These are phyloP conservation scores for Amyloporia xantha DNA, from an alignment of 768 basidiomycete species.

Conservation along the genomic window DNA sequence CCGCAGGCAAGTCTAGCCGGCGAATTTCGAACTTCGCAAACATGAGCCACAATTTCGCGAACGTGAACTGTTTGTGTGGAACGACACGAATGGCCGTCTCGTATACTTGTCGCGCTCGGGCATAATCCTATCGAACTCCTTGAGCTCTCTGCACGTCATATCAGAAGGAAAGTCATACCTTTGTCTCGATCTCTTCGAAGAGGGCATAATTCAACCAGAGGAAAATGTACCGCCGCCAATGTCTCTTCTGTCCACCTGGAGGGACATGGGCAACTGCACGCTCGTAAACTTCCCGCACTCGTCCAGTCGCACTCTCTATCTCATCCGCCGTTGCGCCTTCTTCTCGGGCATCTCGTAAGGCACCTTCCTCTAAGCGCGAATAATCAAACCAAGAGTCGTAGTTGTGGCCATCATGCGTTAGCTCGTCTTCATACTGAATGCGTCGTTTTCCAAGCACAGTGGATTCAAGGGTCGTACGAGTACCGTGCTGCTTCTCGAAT, in stretches of 20 bases:
- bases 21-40: conserved; percentile 92
- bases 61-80: conserved; percentile 96
- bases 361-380: conserved; percentile 86
- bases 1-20: conserved; percentile 71
- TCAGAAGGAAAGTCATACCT: conserved; percentile 40
- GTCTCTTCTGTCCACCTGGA: conserved; percentile 87
- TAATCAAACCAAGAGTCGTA: conserved; percentile 99
- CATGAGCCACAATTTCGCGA: conserved; percentile 93
- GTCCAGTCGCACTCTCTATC: conserved; percentile 48
- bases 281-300: conserved; percentile 93
- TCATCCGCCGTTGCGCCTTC: conserved; percentile 72
- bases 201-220: conserved; percentile 93
- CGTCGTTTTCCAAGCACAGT: conserved; percentile 97
- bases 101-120: conserved; percentile 85
- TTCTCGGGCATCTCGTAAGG: conserved; percentile 65
- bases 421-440: conserved; percentile 97
- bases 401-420: conserved; percentile 84
- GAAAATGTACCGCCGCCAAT: conserved; percentile 88
- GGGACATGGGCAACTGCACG: conserved; percentile 93
- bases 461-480: conserved; percentile 77
- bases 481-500: conserved; percentile 97
- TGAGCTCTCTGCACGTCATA: background rate
- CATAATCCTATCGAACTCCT: conserved; percentile 56
- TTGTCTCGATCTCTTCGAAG: conserved; percentile 94
- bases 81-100: conserved; percentile 83